Conservation (phyloP, 75 land plant genomes). For the Azolla pinnata region DNA sequence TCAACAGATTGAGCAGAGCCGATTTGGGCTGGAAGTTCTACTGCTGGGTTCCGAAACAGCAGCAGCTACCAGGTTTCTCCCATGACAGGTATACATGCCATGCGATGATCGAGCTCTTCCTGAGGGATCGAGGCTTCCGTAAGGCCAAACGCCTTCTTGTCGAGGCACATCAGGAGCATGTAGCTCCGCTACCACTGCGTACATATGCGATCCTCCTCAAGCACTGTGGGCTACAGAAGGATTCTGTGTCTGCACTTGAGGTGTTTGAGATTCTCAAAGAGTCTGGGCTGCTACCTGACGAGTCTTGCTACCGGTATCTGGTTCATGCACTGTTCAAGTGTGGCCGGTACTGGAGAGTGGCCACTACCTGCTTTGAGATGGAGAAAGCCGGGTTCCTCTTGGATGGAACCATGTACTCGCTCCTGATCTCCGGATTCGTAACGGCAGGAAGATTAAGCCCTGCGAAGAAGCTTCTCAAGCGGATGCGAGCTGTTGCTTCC, state of each 20-base stretch:
- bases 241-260: neutral
- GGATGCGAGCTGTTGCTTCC: slow-evolving; percentile 1
- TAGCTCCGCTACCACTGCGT: neutral
- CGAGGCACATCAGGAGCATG: neutral
- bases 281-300: neutral
- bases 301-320: neutral
- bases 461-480: neutral
- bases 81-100: neutral
- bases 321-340: neutral
- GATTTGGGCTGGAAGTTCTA: slow-evolving; percentile 4
- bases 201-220: neutral
- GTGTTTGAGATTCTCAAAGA: neutral
- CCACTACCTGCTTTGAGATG: neutral
- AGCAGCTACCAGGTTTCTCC: neutral
- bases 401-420: neutral
- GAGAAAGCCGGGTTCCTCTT: neutral
- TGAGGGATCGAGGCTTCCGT: neutral
- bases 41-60: neutral
- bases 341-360: neutral
- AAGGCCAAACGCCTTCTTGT: neutral
- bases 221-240: neutral
- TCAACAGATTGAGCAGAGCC: neutral
- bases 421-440: neutral
- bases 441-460: neutral
- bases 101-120: neutral